A percentile compares a stretch with the other conserved stretches of the same genome.
Evolutionary conservation across 83 land plant species (phyloP).

Genomic region (Isoetes engelmannii): DNA sequence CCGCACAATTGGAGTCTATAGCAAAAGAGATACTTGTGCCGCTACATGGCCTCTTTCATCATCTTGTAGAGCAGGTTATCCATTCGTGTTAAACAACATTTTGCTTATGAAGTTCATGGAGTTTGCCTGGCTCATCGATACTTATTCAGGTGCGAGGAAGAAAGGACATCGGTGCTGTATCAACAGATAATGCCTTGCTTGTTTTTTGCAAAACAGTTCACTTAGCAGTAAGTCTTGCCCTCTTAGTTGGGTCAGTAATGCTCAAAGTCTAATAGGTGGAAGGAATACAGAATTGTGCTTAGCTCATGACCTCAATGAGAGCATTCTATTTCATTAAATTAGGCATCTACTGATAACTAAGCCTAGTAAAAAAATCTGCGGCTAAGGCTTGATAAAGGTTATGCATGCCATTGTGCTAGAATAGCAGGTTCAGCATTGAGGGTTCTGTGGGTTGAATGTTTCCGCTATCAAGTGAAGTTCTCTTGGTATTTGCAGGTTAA

Average conservation of each 20-base stretch:
- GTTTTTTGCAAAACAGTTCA: slow-evolving; percentile 66
- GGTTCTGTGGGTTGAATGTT: too few species aligned
- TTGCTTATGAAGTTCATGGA: background rate
- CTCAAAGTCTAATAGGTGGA: too few species aligned
- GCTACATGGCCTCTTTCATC: slow-evolving; percentile 45
- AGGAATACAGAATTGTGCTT: too few species aligned
- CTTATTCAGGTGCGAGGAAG: slow-evolving; percentile 36
- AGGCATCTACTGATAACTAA: too few species aligned
- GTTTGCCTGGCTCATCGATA: background rate
- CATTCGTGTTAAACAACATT: background rate
- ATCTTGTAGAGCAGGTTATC: slow-evolving; percentile 52
- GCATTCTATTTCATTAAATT: too few species aligned
- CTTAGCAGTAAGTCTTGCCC: slow-evolving; percentile 52
- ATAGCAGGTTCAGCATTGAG: too few species aligned
- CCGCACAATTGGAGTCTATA: slow-evolving; percentile 63
- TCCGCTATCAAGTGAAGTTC: background rate
- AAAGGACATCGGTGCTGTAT: slow-evolving; percentile 26
- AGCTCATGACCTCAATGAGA: too few species aligned
- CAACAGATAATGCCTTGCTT: slow-evolving; percentile 44
- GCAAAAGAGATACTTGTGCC: slow-evolving; percentile 56
- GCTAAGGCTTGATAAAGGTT: background rate
- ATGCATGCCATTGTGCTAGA: background rate
- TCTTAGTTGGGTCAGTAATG: too few species aligned
- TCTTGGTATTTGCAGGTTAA: slow-evolving; percentile 43
- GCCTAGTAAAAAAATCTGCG: too few species aligned